These are phyloP conservation scores for Colletotrichum spinosum DNA, from an alignment of 2,329 filamentous ascomycete genomes.

Conservation along the genomic window DNA sequence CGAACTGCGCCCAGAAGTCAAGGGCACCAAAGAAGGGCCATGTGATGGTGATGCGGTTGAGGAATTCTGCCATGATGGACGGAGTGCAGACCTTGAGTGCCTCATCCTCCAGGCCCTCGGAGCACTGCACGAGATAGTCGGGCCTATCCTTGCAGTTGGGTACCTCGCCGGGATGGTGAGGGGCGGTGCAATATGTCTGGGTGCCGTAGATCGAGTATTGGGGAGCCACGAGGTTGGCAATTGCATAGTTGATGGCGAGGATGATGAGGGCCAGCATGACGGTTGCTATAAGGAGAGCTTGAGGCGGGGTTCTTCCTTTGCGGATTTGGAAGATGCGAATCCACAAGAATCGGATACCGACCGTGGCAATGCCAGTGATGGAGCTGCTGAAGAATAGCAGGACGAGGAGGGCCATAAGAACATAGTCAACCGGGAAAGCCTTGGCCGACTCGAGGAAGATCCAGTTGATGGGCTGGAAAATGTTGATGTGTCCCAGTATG, in stretches of 20 bases:
- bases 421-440: slow-evolving; percentile 91
- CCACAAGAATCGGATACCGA: slow-evolving; percentile 98
- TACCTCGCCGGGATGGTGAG: slow-evolving; percentile 70
- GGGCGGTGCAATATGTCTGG: slow-evolving; percentile 90
- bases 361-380: slow-evolving; percentile 84
- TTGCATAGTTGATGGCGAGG: slow-evolving; percentile 90
- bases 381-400: slow-evolving; percentile 91
- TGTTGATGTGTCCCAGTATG: slow-evolving; percentile 85
- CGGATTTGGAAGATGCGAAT: slow-evolving; percentile 91
- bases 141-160: slow-evolving; percentile 80
- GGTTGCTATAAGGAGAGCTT: slow-evolving; percentile 90
- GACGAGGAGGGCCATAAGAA: slow-evolving; percentile 86
- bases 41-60: slow-evolving; percentile 92
- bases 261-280: slow-evolving; percentile 91
- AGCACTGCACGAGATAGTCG: slow-evolving; percentile 83
- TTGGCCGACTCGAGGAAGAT: slow-evolving; percentile 83
- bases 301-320: slow-evolving; percentile 88
- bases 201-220: slow-evolving; percentile 96
- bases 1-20: slow-evolving; percentile 97
- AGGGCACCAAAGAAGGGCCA: slow-evolving; percentile 95
- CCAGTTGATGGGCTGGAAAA: slow-evolving; percentile 97
- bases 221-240: slow-evolving; percentile 94
- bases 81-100: slow-evolving; percentile 89
- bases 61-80: slow-evolving; percentile 89
- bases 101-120: slow-evolving; percentile 77